Evolutionary conservation across 2,329 filamentous ascomycete genomes (phyloP), one percentile per base, ranked within the genome.

Genomic region (Aphanoascus verrucosus): DNA sequence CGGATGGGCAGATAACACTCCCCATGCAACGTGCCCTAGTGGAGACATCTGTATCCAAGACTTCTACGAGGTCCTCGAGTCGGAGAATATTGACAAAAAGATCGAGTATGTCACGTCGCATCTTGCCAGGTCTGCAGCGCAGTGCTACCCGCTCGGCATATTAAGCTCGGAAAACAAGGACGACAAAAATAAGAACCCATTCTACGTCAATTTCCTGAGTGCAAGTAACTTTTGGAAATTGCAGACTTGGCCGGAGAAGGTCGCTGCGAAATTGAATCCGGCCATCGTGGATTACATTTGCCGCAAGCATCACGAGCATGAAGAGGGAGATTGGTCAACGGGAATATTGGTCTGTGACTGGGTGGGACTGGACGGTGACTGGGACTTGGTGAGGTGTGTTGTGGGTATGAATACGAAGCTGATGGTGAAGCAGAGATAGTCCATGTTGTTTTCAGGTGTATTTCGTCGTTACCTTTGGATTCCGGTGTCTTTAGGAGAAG

Each of bases 171-270:
- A 64, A 59, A 9, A 65, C 66, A 57, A 73, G 67, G 43, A 71
- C 75, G 44, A 74, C 73, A 49, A 73, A 65, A 37, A 70, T 67
- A 64, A 65, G 28, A 74, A 74, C 14, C 88, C 88, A 0, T 78
- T 96, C 60, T 94, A 86, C 63, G 74, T 97, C 69, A 98, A 97
- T 69, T 97, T 96, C 66, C 69, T 96, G 57, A 88, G 79, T 60
- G 93, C 85, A 0, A 91, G 85, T 68, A 96, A 96, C 72, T 97
- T 97, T 74, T 97, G 91, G 83, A 90, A 88, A 59, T 76, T 84
- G 1, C 82, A 81, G 53, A 95, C 89, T 69, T 98, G 93, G 93
- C 93, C 93, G 0, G 90, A 95, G 69, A 84, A 81, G 64, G 88
- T 98, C 66, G 91, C 93, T 1, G 84, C 82, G 17, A 88, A 86